phyloP scores from a whole-genome alignment of 2,329 filamentous ascomycete genomes.

The Aureobasidium musti region DNA sequence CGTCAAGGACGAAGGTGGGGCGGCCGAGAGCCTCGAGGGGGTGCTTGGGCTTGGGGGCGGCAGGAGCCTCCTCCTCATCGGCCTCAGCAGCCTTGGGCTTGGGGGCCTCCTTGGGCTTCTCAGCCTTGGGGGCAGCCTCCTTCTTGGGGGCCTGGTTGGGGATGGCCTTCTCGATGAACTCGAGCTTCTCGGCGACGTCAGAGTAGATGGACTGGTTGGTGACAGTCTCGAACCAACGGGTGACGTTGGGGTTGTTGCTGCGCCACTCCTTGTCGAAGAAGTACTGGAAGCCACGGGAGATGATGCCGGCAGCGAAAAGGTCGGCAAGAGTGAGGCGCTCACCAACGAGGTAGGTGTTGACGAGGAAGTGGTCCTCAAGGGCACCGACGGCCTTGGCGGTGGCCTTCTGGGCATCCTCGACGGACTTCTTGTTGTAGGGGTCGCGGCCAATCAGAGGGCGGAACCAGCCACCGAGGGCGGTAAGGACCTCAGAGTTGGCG shows the following conservation, averaged over 20 bases:
- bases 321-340: constrained; percentile 98
- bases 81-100: constrained; percentile 60
- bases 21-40: constrained; percentile 82
- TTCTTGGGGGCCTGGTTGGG: constrained; percentile 75
- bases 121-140: constrained; percentile 58
- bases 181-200: constrained; percentile 71
- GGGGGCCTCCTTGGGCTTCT: constrained; percentile 58
- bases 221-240: constrained; percentile 94
- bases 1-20: constrained; percentile 81
- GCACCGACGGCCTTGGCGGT: constrained; percentile 68
- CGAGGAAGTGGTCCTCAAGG: constrained; percentile 82
- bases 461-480: constrained; percentile 76
- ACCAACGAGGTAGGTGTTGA: constrained; percentile 96
- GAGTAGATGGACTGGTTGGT: constrained; percentile 91
- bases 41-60: constrained; percentile 92
- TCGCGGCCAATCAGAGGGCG: constrained; percentile 77
- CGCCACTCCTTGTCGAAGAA: constrained; percentile 94
- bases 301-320: constrained; percentile 76
- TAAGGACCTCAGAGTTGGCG: constrained; percentile 84
- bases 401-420: constrained; percentile 75
- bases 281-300: constrained; percentile 86
- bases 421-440: constrained; percentile 96
- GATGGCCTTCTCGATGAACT: constrained; percentile 78
- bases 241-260: constrained; percentile 75
- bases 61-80: constrained; percentile 61